Percentiles rank a stretch among this genome's conserved stretches.
Evolutionary conservation across 2,329 filamentous ascomycete genomes (phyloP).

Genomic region (Epichloe amarillans): DNA sequence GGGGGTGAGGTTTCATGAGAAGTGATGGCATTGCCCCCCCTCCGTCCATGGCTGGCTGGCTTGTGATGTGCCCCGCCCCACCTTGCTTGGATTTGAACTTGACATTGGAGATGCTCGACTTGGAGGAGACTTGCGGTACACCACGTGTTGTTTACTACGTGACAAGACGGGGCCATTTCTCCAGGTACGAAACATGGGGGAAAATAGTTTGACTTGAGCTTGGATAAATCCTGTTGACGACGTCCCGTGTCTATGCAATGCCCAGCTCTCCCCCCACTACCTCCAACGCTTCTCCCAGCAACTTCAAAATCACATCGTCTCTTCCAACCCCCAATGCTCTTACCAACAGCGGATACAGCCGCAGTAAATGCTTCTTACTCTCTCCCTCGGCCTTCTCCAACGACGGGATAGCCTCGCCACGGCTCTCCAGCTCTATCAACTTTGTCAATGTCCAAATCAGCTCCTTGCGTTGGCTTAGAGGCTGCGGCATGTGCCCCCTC

Average conservation of each 20-base stretch:
- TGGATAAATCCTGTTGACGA: too few relatives aligned
- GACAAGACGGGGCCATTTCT: too few relatives aligned
- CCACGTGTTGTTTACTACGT: too few relatives aligned
- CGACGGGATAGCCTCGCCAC: constrained; percentile 54
- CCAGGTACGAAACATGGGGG: neutral
- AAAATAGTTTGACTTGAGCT: too few relatives aligned
- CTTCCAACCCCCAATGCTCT: constrained; percentile 43
- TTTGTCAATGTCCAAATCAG: constrained; percentile 56
- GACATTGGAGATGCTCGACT: too few relatives aligned
- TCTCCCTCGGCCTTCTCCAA: constrained; percentile 37
- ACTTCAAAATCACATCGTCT: constrained; percentile 45
- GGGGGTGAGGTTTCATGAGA: too few relatives aligned
- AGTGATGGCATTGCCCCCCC: neutral
- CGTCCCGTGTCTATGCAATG: constrained; percentile 4
- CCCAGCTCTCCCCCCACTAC: constrained; percentile 44
- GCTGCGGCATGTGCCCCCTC: constrained; percentile 78
- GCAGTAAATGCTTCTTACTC: constrained; percentile 60
- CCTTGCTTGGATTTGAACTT: too few relatives aligned
- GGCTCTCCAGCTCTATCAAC: constrained; percentile 54
- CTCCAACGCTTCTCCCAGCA: constrained; percentile 47
- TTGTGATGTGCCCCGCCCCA: too few relatives aligned
- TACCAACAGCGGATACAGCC: constrained; percentile 67
- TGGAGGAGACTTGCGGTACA: too few relatives aligned
- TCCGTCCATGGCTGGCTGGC: neutral
- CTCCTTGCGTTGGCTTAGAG: constrained; percentile 66